Evolutionary conservation across 2,329 filamentous ascomycete genomes (phyloP).

Genomic region (Trichoderma sp.): DNA sequence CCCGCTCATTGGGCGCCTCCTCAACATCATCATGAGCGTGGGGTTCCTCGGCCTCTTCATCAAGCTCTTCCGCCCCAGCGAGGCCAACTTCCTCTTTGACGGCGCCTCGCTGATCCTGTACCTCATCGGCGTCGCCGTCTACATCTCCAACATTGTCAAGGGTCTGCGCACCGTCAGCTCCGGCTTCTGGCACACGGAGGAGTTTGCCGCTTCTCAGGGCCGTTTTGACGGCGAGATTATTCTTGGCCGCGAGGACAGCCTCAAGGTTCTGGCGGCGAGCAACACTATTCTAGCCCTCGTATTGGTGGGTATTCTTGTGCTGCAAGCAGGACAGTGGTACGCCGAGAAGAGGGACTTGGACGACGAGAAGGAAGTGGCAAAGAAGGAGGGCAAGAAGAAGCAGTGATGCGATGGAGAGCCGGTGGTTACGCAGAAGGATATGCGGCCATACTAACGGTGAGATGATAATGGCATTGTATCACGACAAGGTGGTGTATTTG

Average conservation of each 20-base stretch:
- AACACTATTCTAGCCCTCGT: constrained; percentile 96
- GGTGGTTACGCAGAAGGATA: not conserved
- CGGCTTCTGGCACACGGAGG: constrained; percentile 58
- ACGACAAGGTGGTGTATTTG: constrained; percentile 1
- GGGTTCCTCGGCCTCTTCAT: constrained; percentile 85
- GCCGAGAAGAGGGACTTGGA: constrained; percentile 89
- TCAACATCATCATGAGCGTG: constrained; percentile 88
- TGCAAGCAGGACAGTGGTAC: constrained; percentile 98
- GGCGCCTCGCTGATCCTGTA: constrained; percentile 78
- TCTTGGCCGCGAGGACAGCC: constrained; percentile 79
- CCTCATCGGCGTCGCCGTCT: constrained; percentile 85
- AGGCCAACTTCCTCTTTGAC: constrained; percentile 94
- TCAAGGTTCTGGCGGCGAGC: constrained; percentile 88
- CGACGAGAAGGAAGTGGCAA: constrained; percentile 66
- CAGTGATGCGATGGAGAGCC: constrained; percentile 26
- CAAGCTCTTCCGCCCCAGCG: constrained; percentile 91
- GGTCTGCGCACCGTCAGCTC: constrained; percentile 79
- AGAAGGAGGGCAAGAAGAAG: constrained; percentile 40
- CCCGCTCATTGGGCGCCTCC: constrained; percentile 85
- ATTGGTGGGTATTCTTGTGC: constrained; percentile 81
- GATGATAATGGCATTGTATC: not conserved
- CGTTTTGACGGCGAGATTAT: constrained; percentile 60
- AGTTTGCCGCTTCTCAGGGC: constrained; percentile 40
- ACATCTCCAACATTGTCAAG: constrained; percentile 95
- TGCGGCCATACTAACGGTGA: not conserved